Evolutionary conservation across 2,329 filamentous ascomycete species (phyloP), one percentile per base, ranked within the genome.

Genomic region (Mollisiaceae sp.): DNA sequence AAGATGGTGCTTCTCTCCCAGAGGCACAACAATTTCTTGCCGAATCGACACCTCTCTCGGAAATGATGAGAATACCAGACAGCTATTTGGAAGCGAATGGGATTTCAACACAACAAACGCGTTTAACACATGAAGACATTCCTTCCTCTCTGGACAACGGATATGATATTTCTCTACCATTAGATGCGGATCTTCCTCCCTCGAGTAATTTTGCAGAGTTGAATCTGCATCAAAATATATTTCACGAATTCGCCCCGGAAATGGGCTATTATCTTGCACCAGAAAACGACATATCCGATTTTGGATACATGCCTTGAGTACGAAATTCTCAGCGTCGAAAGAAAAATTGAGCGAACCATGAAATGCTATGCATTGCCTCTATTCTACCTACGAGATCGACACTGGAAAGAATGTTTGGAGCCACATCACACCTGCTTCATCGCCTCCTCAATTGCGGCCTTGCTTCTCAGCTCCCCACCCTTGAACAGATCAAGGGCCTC

Each of bases 401-500:
- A 39, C 39, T 39, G 18, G 20, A 22, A 15, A 5, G 5, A 20
- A 32, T 18, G 45, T 24, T 50, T n/a, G 14, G 18, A 35, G 24
- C 60, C 8, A 8, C 6, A 12, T 64, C 24, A 64, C 1, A 64
- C 56, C 5, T 45, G 15, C 38, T 64, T 64, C 62, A 64, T 59
- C 8, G 62, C 62, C n/a, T 59, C 62, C 36, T 64, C 62, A 27
- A 64, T 64, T 1, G 62, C 62, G 35, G 45, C 45, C 62, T 64
- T 64, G 56, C 62, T 64, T 39, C 62, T 59, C 22, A 64, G 27
- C 62, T 64, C 62, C 20, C 62, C 62, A 11, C 62, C 62, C 43
- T 64, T 64, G 45, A 64, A 64, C n/a, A 64, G 24, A n/a, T 64
- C 62, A 14, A 64, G 22, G 27, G 62, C 62, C 45, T 64, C 62